Evolutionary conservation across 1,284 basidiomycete species (phyloP).

Genomic region (Cryptococcus sp.): DNA sequence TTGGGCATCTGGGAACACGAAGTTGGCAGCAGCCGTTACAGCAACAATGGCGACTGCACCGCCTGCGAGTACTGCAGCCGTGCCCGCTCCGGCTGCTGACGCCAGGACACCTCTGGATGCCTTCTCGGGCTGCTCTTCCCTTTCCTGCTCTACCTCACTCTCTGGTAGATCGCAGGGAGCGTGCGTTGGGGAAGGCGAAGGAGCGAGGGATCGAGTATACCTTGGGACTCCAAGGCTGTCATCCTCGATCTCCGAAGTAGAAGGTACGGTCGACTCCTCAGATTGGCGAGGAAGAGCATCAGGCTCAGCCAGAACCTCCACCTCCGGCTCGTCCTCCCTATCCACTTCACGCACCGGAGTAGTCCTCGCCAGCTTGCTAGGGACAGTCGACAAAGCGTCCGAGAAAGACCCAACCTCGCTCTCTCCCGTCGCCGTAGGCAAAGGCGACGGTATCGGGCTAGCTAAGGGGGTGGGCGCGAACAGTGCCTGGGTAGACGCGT

Average conservation of each 20-base stretch:
- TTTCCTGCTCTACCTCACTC: too few species aligned
- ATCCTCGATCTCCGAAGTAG: neutral
- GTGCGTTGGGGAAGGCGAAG: neutral
- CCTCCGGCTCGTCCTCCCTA: neutral
- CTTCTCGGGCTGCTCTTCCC: neutral
- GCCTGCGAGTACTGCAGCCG: neutral
- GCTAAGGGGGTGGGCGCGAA: conserved; percentile 6
- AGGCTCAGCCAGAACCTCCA: neutral
- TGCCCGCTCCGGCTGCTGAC: neutral
- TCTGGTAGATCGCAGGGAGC: neutral
- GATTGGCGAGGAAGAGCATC: neutral
- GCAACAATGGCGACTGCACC: neutral
- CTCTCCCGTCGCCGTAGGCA: neutral
- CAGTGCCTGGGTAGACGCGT: conserved; percentile 9
- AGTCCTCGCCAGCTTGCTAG: neutral
- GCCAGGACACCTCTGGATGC: neutral
- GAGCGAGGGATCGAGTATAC: neutral
- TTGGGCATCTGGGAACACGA: neutral
- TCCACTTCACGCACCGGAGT: neutral
- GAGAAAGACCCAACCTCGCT: neutral
- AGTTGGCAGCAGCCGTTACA: neutral
- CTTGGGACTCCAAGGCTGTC: neutral
- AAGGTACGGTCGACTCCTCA: too few species aligned
- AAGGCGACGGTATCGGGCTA: neutral
- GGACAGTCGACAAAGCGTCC: neutral